Evolutionary conservation across 1,284 basidiomycete species (phyloP).

Genomic region (Laetiporus sulphureus): DNA sequence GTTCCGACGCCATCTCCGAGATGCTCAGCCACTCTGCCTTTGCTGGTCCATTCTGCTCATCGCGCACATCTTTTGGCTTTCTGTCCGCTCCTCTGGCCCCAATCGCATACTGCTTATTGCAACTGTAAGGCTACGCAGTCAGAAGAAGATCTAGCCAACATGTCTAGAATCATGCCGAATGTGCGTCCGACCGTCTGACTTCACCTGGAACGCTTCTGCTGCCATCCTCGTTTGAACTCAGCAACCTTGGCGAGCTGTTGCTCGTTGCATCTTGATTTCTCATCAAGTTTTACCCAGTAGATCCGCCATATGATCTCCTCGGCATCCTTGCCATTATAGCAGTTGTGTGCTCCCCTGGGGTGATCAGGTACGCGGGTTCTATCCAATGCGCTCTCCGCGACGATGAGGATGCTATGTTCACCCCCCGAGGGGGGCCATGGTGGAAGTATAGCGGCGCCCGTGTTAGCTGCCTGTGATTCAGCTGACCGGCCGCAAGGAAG

Average conservation of each 20-base stretch:
- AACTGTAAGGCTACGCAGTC: too few species aligned
- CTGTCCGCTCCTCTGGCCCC: neutral
- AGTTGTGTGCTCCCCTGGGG: constrained; percentile 52
- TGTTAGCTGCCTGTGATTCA: constrained; percentile 46
- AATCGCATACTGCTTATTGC: neutral
- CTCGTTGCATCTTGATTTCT: constrained; percentile 15
- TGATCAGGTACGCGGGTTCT: constrained; percentile 7
- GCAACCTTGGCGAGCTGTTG: constrained; percentile 9
- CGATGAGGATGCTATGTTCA: constrained; percentile 39
- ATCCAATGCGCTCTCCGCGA: constrained; percentile 19
- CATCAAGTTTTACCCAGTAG: constrained; percentile 32
- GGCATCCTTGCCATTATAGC: constrained; percentile 47
- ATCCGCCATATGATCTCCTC: constrained; percentile 38
- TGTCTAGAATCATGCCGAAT: too few species aligned
- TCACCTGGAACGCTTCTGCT: too few species aligned
- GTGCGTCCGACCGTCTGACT: too few species aligned
- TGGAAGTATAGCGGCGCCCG: constrained; percentile 39
- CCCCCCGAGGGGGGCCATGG: constrained; percentile 33
- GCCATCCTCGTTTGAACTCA: constrained; percentile 6
- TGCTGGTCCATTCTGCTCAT: neutral
- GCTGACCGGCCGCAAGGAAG: constrained; percentile 39
- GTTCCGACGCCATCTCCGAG: constrained; percentile 1
- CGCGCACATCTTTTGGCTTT: neutral
- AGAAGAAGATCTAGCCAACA: too few species aligned
- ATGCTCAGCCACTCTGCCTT: constrained; percentile 1